phyloP scores from a whole-genome alignment of 169 alveolate genomes.

The Nephromyces sp. region DNA sequence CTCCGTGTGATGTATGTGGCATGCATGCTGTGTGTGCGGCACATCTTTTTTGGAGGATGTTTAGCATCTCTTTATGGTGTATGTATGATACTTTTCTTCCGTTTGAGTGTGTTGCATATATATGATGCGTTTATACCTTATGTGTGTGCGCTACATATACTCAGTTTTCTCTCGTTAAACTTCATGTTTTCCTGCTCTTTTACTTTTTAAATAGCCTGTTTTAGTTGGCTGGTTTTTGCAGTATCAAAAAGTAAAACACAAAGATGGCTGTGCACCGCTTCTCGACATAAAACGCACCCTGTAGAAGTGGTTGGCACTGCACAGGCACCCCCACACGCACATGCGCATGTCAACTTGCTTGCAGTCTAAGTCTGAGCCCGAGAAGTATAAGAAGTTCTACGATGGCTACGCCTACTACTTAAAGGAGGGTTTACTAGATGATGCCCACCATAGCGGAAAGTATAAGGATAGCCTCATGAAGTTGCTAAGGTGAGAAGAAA shows the following conservation, averaged over 20 bases:
- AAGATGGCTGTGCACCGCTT: background rate
- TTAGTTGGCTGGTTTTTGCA: background rate
- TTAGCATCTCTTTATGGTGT: background rate
- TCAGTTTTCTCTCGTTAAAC: background rate
- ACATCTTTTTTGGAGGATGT: background rate
- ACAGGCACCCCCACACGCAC: background rate
- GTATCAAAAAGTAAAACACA: background rate
- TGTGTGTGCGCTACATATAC: background rate
- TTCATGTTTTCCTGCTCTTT: background rate
- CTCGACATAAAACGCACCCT: background rate
- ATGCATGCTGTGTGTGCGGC: background rate
- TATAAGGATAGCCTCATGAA: conserved; percentile 18
- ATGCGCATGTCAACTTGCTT: background rate
- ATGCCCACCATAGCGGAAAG: conserved; percentile 20
- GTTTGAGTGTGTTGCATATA: no score
- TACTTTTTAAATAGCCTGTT: background rate
- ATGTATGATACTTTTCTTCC: no score
- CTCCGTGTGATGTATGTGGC: background rate
- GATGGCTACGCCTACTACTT: conserved; percentile 62
- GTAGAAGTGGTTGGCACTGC: background rate
- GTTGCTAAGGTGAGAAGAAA: conserved; percentile 33
- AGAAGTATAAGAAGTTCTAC: conserved; percentile 63
- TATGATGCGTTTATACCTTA: no score
- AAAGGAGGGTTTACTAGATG: conserved; percentile 55
- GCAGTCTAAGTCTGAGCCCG: conserved; percentile 54